phyloP scores from a whole-genome alignment of 805 yeast species.

The Ogataea ramenticola region DNA sequence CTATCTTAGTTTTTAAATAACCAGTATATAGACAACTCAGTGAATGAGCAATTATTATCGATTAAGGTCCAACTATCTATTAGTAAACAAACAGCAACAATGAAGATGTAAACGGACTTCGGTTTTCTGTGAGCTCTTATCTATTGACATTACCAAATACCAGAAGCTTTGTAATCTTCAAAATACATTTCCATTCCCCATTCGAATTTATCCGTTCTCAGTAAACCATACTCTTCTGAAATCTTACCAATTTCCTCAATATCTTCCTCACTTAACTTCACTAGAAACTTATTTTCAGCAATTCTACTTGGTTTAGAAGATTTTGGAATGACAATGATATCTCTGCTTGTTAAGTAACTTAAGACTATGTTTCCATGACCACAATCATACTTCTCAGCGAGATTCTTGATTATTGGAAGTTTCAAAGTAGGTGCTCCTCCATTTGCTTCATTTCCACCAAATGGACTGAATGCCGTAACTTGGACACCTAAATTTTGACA shows the following conservation, averaged over 20 bases:
- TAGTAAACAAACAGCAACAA: no score
- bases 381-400: slow-evolving; percentile 46
- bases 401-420: slow-evolving; percentile 24
- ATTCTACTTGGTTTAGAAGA: slow-evolving; percentile 34
- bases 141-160: neutral
- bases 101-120: no score
- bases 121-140: no score
- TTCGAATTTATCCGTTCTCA: neutral
- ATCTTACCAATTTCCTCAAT: neutral
- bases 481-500: slow-evolving; percentile 23
- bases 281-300: neutral
- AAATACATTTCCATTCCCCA: neutral
- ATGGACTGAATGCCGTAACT: slow-evolving; percentile 35
- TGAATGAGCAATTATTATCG: no score
- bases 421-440: slow-evolving; percentile 32
- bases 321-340: slow-evolving; percentile 31
- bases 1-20: no score
- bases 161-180: neutral
- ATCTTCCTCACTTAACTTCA: neutral
- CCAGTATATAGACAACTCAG: no score
- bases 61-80: no score
- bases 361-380: slow-evolving; percentile 49
- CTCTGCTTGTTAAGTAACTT: slow-evolving; percentile 21
- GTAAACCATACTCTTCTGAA: neutral
- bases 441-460: slow-evolving; percentile 28